Evolutionary conservation across 306 rosid species (phyloP).

Genomic region (Amphicarpaea edgeworthii): DNA sequence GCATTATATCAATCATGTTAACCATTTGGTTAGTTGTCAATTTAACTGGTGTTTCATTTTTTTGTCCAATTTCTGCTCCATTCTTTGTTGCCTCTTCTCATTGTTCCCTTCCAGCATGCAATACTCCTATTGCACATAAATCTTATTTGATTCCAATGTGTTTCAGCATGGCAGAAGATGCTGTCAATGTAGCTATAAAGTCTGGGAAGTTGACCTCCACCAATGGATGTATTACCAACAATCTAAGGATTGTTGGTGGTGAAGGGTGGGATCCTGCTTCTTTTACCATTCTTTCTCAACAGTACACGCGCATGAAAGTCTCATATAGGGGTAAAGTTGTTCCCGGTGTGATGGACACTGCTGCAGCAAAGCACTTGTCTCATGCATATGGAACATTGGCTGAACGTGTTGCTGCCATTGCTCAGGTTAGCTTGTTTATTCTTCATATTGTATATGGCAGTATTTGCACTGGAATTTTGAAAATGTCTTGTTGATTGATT

Average conservation of each 20-base stretch:
- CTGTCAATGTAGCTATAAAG: constrained; percentile 78
- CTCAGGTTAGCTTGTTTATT: constrained; percentile 67
- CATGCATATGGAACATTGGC: constrained; percentile 81
- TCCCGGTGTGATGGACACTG: constrained; percentile 86
- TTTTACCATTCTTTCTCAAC: constrained; percentile 81
- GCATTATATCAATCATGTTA: not conserved
- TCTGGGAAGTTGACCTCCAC: constrained; percentile 74
- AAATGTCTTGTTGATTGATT: not conserved
- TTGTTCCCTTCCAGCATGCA: not conserved
- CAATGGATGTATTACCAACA: constrained; percentile 64
- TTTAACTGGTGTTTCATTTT: constrained; percentile 4
- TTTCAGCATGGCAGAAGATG: constrained; percentile 95
- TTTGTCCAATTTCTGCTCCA: constrained; percentile 16
- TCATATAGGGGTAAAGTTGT: constrained; percentile 68
- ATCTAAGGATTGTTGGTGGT: constrained; percentile 68
- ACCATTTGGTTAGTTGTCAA: constrained; percentile 23
- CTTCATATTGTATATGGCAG: not conserved
- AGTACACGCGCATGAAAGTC: constrained; percentile 75
- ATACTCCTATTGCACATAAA: constrained; percentile 7
- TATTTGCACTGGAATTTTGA: not conserved
- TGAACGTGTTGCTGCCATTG: constrained; percentile 77
- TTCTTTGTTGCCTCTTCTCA: constrained; percentile 17
- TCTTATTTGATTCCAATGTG: constrained; percentile 41
- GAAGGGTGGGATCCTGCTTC: constrained; percentile 86
- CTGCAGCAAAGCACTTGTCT: constrained; percentile 78